Conservation (phyloP, 1,284 basidiomycete genomes). For the Lentinula novae-zelandiae region DNA sequence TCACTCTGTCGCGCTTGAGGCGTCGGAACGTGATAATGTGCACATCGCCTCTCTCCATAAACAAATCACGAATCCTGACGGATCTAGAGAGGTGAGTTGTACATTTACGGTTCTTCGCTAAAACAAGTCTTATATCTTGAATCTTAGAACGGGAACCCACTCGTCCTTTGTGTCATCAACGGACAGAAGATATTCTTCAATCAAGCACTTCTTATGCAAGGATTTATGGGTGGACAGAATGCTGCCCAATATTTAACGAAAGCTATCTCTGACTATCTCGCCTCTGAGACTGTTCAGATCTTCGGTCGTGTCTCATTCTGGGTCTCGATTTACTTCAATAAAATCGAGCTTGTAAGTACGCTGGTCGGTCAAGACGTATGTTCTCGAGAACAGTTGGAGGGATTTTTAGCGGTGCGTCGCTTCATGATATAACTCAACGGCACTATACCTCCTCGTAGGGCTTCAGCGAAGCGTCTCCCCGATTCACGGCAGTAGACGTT, state of each 20-base stretch:
- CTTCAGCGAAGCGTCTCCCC: conserved; percentile 66
- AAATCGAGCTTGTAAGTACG: conserved; percentile 45
- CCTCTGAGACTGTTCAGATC: conserved; percentile 51
- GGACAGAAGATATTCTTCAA: conserved; percentile 69
- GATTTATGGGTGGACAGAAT: conserved; percentile 61
- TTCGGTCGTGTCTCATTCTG: conserved; percentile 65
- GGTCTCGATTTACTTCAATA: conserved; percentile 70
- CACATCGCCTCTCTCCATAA: conserved; percentile 56
- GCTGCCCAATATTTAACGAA: conserved; percentile 67
- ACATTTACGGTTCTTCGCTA: background rate
- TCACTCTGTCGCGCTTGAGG: conserved; percentile 53
- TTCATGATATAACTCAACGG: background rate
- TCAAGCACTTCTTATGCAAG: conserved; percentile 51
- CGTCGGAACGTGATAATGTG: conserved; percentile 60
- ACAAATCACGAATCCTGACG: conserved; percentile 54
- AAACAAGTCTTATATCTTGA: conserved; percentile 1
- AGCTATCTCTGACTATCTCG: conserved; percentile 59
- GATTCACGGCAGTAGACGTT: conserved; percentile 69
- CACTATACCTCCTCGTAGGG: conserved; percentile 36
- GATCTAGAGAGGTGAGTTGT: conserved; percentile 44
- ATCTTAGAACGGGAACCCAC: conserved; percentile 51
- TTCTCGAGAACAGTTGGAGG: conserved; percentile 59
- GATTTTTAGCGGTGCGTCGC: conserved; percentile 44
- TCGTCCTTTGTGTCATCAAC: conserved; percentile 72
- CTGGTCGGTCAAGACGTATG: conserved; percentile 53